Base-by-base conservation (phyloP, 2,329 filamentous ascomycete genomes). In the Fusarium sublunatum region DNA sequence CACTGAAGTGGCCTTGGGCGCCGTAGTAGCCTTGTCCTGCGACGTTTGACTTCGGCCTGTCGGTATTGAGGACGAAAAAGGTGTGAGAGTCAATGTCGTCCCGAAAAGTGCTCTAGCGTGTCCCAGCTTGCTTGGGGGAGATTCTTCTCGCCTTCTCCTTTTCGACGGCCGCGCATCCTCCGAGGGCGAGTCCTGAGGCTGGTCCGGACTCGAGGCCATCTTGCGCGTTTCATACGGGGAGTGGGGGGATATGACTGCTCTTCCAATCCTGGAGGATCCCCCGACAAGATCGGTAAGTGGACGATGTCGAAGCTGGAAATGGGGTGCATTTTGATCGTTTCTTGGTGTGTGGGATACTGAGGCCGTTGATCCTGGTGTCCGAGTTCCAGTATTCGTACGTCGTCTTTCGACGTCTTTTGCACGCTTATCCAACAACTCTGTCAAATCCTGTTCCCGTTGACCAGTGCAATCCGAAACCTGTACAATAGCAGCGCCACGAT, bases 381-480 rank as follows among this genome's bases (percentile, higher is more conserved):
- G 77, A n/a, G 76, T 74, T 12, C 79, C 78, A 49, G 77, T 78
- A 53, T 79, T 78, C 6, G 77, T 76, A 42, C 83, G 78, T 13
- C 82, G 75, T 60, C 81, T 77, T 52, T 80, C 82, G 36, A 81
- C 84, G 54, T 88, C 83, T 67, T 84, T 88, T 9, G 79, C 79
- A 54, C 86, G 85, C 75, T 90, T 93, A 61, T 91, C 88, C 41
- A 95, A 78, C 26, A 97, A 76, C 26, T 88, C 88, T 0, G 90
- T 87, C 25, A 97, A 74, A 70, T 97, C 92, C 46, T 94, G 93
- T 66, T 94, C 84, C 2, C 84, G 87, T 31, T 82, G 85, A 7
- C 89, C 91, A n/a, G 91, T 80, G 35, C 83, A 85, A 54, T 97
- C 92, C 24, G 86, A 85, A 2, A 97, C 91, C 75, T 97, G 88